Conservation (phyloP, 2,329 filamentous ascomycete species). For the Phialocephala subalpina region DNA sequence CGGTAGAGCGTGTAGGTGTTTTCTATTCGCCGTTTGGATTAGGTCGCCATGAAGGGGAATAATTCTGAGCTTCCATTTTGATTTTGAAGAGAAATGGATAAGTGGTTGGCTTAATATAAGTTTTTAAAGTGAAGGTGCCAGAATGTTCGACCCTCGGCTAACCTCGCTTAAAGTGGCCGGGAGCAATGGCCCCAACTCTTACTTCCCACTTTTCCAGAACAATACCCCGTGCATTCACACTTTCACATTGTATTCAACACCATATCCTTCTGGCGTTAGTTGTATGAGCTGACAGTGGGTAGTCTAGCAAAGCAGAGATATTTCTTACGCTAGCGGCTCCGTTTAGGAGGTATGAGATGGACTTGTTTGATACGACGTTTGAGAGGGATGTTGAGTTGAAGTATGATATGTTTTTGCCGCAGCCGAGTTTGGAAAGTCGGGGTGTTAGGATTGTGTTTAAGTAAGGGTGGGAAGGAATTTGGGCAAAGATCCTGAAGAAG, state of each 20-base stretch:
- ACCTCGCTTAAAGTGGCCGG: no score
- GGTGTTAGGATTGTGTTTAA: constrained; percentile 19
- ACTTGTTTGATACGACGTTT: constrained; percentile 4
- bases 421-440: constrained; percentile 5
- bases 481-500: not conserved
- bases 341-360: not conserved
- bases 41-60: no score
- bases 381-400: constrained; percentile 9
- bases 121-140: no score
- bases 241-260: not conserved
- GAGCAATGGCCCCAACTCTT: no score
- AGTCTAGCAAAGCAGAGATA: constrained; percentile 1
- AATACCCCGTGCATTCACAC: no score
- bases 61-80: no score
- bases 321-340: not conserved
- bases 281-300: not conserved
- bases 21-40: no score
- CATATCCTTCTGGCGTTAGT: not conserved
- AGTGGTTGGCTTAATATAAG: no score
- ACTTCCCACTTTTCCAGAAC: no score
- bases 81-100: no score
- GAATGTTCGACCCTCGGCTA: no score
- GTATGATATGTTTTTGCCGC: constrained; percentile 16
- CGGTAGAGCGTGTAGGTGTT: no score
- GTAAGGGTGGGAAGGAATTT: not conserved